These are phyloP conservation scores for Buddleja alternifolia DNA, from an alignment of 257 asterid genomes.

Conservation along the genomic window DNA sequence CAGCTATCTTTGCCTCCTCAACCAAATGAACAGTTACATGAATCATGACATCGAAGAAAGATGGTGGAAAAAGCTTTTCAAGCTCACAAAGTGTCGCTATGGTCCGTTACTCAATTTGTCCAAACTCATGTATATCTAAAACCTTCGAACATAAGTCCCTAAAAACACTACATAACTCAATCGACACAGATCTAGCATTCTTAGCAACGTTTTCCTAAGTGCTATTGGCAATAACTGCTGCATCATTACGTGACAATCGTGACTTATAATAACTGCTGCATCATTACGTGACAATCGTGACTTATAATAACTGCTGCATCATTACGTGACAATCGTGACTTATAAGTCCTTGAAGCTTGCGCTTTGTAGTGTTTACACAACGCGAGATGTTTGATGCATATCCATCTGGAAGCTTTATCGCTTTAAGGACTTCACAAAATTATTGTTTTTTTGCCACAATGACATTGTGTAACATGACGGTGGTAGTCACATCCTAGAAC, in stretches of 20 bases:
- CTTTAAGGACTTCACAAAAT: slow-evolving; percentile 9
- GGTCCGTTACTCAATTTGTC: background rate
- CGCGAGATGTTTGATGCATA: background rate
- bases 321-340: slow-evolving; percentile 8
- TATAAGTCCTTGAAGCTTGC: background rate
- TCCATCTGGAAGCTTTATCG: background rate
- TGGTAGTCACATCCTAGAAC: background rate
- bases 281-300: too few relatives aligned
- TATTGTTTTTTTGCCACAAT: background rate
- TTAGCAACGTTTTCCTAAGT: background rate
- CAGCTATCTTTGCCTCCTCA: background rate
- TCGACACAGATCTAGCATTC: background rate
- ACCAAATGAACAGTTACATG: background rate
- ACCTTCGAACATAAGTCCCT: background rate
- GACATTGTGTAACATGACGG: background rate
- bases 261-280: too few relatives aligned
- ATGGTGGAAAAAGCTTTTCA: background rate
- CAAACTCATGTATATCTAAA: background rate
- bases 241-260: too few relatives aligned
- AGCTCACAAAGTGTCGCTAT: background rate
- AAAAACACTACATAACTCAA: background rate
- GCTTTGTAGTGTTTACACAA: background rate
- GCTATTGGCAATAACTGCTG: background rate
- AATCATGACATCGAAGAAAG: slow-evolving; percentile 12
- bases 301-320: background rate